Evolutionary conservation across 768 basidiomycete species (phyloP).

Genomic region (Steccherinum ochraceum): DNA sequence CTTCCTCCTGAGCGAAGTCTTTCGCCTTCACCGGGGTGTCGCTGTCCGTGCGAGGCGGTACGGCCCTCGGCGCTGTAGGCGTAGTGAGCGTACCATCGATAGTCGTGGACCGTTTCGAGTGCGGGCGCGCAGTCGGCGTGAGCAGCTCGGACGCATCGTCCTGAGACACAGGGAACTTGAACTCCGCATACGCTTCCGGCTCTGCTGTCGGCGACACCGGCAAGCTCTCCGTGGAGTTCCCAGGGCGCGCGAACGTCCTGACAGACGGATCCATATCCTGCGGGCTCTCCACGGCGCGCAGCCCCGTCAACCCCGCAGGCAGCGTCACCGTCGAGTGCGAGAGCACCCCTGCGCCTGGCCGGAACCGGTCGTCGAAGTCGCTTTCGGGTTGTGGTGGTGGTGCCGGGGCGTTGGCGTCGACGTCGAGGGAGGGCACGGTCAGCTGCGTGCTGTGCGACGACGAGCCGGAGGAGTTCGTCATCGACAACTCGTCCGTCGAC

Average conservation of each 20-base stretch:
- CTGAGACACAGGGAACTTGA: not conserved
- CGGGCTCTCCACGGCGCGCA: conserved; percentile 28
- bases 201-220: conserved; percentile 26
- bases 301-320: conserved; percentile 19
- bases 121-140: conserved; percentile 4
- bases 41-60: not conserved
- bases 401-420: conserved; percentile 1
- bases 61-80: not conserved
- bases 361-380: conserved; percentile 13
- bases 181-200: conserved; percentile 3
- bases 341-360: not conserved
- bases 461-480: not conserved
- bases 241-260: conserved; percentile 67
- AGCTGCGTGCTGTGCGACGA: not conserved
- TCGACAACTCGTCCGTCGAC: conserved; percentile 4
- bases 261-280: conserved; percentile 70
- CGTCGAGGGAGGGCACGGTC: not conserved
- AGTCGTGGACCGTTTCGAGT: not conserved
- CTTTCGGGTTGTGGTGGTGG: conserved; percentile 1
- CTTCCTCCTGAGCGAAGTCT: conserved; percentile 14
- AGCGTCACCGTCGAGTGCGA: conserved; percentile 27
- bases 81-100: not conserved
- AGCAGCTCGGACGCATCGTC: not conserved
- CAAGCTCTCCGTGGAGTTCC: conserved; percentile 68
- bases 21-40: conserved; percentile 8